Evolutionary conservation across 2,329 filamentous ascomycete species (phyloP).

Genomic region (Whalleya microplaca): DNA sequence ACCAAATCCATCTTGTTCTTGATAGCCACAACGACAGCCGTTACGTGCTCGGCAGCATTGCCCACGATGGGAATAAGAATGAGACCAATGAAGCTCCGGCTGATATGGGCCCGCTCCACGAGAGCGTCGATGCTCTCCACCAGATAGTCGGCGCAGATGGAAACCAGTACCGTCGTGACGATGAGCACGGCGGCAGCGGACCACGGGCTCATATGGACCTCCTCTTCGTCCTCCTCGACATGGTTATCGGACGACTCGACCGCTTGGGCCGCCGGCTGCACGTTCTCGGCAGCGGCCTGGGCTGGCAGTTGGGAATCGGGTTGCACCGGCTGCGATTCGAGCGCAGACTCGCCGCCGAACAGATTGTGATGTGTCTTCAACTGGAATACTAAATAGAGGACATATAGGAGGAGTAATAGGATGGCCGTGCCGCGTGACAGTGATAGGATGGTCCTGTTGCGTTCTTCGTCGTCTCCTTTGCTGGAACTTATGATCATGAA

Average conservation of each 20-base stretch:
- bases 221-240: conserved; percentile 46
- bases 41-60: conserved; percentile 81
- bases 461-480: conserved; percentile 39
- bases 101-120: conserved; percentile 71
- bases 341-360: conserved; percentile 61
- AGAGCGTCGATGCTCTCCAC: conserved; percentile 76
- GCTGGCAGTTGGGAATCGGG: conserved; percentile 19
- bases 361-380: conserved; percentile 74
- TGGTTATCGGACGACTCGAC: conserved; percentile 32
- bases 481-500: conserved; percentile 64
- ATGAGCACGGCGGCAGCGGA: conserved; percentile 70
- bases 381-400: conserved; percentile 79
- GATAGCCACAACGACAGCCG: conserved; percentile 76
- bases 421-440: conserved; percentile 78
- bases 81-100: conserved; percentile 80
- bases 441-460: conserved; percentile 64
- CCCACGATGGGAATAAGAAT: conserved; percentile 80
- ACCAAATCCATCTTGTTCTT: conserved; percentile 75
- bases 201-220: conserved; percentile 62
- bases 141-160: conserved; percentile 76
- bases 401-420: conserved; percentile 74
- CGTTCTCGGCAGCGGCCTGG: conserved; percentile 21
- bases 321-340: conserved; percentile 19
- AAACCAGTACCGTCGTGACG: conserved; percentile 69
- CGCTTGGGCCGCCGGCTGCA: conserved; percentile 7